Percentiles rank a stretch among this genome's conserved stretches.
Conservation (phyloP, 345 rosid species). For the Sonneratia caseolaris region DNA sequence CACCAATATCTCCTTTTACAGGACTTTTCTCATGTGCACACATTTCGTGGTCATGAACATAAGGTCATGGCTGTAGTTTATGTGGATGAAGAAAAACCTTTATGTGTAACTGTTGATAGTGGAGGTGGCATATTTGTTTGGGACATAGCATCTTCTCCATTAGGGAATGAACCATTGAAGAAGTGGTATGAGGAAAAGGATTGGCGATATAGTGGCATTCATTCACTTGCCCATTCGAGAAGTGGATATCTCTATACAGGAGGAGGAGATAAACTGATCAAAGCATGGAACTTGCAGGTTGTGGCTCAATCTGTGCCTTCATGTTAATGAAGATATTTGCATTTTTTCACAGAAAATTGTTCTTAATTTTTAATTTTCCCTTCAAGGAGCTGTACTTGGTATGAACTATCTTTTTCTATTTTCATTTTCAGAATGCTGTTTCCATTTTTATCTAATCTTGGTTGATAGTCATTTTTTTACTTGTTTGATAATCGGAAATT, state of each 20-base stretch:
- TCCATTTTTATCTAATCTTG: background rate
- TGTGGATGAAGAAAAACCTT: slow-evolving; percentile 50
- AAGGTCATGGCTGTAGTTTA: slow-evolving; percentile 69
- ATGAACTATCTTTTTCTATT: too few species aligned
- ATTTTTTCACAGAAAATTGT: background rate
- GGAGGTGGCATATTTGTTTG: slow-evolving; percentile 88
- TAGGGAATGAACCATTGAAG: slow-evolving; percentile 51
- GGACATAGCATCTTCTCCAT: slow-evolving; percentile 37
- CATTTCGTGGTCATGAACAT: slow-evolving; percentile 77
- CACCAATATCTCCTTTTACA: slow-evolving; percentile 17
- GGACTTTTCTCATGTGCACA: slow-evolving; percentile 77
- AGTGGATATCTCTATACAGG: slow-evolving; percentile 66
- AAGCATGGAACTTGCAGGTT: slow-evolving; percentile 83
- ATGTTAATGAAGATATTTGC: background rate
- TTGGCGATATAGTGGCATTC: slow-evolving; percentile 94
- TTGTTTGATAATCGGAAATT: background rate
- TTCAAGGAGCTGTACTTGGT: too few species aligned
- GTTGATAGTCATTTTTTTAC: background rate
- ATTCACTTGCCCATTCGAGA: slow-evolving; percentile 55
- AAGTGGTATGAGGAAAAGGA: slow-evolving; percentile 85
- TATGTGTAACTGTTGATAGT: slow-evolving; percentile 71
- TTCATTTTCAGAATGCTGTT: background rate
- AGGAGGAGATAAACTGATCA: slow-evolving; percentile 80
- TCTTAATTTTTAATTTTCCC: too few species aligned
- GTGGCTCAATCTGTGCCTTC: background rate